Conservation (phyloP, 139 green algal genomes). For the Closterium sp. region DNA sequence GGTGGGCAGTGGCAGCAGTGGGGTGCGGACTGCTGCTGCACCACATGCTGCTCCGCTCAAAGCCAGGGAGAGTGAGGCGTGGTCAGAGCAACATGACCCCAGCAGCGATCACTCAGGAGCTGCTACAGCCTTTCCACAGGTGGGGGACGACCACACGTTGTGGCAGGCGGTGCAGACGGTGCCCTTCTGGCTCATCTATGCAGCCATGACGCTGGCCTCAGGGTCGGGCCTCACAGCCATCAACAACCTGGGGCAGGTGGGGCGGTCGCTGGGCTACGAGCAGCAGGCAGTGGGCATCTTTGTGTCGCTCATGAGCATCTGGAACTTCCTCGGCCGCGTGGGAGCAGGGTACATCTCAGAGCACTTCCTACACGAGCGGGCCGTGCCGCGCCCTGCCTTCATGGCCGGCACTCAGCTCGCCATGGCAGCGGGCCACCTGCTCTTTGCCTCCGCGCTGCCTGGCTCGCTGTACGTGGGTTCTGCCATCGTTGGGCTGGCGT, state of each 20-base stretch:
- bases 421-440: constrained; percentile 34
- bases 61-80: not conserved
- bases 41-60: not conserved
- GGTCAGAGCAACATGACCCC: not conserved
- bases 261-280: constrained; percentile 36
- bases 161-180: constrained; percentile 13
- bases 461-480: constrained; percentile 58
- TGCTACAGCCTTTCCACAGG: not conserved
- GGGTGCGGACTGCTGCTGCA: not conserved
- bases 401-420: constrained; percentile 24
- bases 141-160: constrained; percentile 31
- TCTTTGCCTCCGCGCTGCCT: constrained; percentile 28
- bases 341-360: constrained; percentile 36
- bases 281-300: constrained; percentile 23
- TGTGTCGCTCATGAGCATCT: constrained; percentile 52
- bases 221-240: constrained; percentile 70
- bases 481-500: constrained; percentile 64
- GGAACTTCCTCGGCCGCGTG: constrained; percentile 48
- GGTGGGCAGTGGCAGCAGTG: not conserved
- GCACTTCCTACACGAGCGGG: constrained; percentile 17
- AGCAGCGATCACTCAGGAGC: not conserved
- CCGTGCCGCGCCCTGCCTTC: constrained; percentile 25
- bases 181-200: constrained; percentile 69
- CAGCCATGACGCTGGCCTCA: constrained; percentile 57
- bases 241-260: constrained; percentile 73